These are phyloP conservation scores for Wickerhamomyces rabaulensis DNA, from an alignment of 805 yeast species.

Conservation along the genomic window DNA sequence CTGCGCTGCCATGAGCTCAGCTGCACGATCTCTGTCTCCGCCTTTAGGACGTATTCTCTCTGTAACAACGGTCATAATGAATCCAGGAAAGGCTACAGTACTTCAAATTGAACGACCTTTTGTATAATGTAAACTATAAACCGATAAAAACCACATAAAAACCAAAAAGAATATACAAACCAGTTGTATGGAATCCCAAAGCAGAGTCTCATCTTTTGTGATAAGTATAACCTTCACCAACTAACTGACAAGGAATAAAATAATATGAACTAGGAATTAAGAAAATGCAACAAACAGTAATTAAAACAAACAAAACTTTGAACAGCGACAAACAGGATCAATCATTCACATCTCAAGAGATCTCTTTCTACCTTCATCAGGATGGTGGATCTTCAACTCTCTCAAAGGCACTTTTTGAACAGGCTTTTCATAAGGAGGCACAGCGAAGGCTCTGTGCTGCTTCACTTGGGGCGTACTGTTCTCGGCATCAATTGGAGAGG, in stretches of 20 bases:
- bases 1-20: too few species aligned
- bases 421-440: not conserved
- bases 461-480: not conserved
- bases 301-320: not conserved
- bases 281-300: not conserved
- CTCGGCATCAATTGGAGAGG: slow-evolving; percentile 9
- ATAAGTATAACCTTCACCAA: not conserved
- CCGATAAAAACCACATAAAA: not conserved
- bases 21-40: too few species aligned
- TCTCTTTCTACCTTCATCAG: not conserved
- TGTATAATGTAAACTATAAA: not conserved
- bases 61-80: too few species aligned
- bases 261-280: not conserved
- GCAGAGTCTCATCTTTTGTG: not conserved
- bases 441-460: not conserved
- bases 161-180: not conserved
- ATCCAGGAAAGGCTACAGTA: not conserved
- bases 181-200: not conserved
- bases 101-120: not conserved
- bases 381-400: not conserved
- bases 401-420: not conserved
- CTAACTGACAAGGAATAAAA: not conserved
- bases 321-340: not conserved
- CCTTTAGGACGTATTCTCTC: too few species aligned
- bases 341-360: not conserved